Evolutionary conservation across 805 yeast genomes (phyloP).

Genomic region (Zygosaccharomyces pseudorouxii): DNA sequence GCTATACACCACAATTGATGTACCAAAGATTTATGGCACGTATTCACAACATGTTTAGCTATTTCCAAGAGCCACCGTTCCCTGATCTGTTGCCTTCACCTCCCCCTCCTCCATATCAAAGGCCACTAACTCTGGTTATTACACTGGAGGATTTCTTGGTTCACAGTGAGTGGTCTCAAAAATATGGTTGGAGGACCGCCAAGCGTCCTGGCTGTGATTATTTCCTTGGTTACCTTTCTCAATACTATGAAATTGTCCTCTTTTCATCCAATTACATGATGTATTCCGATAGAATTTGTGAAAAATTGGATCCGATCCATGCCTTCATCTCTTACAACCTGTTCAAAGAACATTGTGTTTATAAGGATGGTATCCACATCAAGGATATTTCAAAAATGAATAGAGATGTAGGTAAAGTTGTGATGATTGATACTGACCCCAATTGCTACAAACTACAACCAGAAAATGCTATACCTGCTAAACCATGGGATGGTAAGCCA

Average conservation of each 20-base stretch:
- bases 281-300: slow-evolving; percentile 77
- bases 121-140: slow-evolving; percentile 86
- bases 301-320: slow-evolving; percentile 88
- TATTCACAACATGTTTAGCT: slow-evolving; percentile 66
- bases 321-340: slow-evolving; percentile 83
- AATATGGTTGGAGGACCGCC: slow-evolving; percentile 96
- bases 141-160: slow-evolving; percentile 85
- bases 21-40: slow-evolving; percentile 68
- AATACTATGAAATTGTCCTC: slow-evolving; percentile 91
- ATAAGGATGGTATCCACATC: slow-evolving; percentile 81
- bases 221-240: slow-evolving; percentile 89
- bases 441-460: slow-evolving; percentile 79
- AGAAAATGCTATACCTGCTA: slow-evolving; percentile 83
- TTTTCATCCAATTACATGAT: slow-evolving; percentile 82
- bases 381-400: slow-evolving; percentile 88
- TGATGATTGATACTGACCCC: slow-evolving; percentile 73
- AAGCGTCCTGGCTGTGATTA: slow-evolving; percentile 98
- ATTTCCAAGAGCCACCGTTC: slow-evolving; percentile 89
- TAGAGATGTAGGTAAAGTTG: slow-evolving; percentile 79
- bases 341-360: slow-evolving; percentile 81
- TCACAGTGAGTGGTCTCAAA: slow-evolving; percentile 87
- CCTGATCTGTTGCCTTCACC: slow-evolving; percentile 89
- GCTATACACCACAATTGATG: slow-evolving; percentile 60
- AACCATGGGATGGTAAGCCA: slow-evolving; percentile 80
- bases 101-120: slow-evolving; percentile 86